These are phyloP conservation scores for Cladosporium cucumerinum DNA, from an alignment of 2,329 filamentous ascomycete genomes.

Conservation along the genomic window DNA sequence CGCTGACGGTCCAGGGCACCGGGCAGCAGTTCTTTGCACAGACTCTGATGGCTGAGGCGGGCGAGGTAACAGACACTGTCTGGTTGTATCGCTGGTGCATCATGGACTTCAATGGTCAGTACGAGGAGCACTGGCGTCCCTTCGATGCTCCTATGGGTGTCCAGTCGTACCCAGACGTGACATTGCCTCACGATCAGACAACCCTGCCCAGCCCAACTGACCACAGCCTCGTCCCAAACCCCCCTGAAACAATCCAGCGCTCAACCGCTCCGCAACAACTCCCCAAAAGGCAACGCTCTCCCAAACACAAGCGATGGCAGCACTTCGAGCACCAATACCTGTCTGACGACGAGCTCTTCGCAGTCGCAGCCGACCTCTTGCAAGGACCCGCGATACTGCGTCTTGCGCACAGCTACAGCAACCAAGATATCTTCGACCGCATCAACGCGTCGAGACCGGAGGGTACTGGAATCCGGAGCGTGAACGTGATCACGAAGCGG, in stretches of 20 bases:
- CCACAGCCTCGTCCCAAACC: not conserved
- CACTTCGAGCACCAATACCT: not conserved
- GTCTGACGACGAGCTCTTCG: slow-evolving; percentile 15
- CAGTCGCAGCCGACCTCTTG: not conserved
- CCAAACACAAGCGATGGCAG: not conserved
- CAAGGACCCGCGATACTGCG: slow-evolving; percentile 15
- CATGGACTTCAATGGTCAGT: not conserved
- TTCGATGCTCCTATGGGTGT: slow-evolving; percentile 1
- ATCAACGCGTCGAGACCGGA: slow-evolving; percentile 15
- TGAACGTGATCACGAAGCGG: slow-evolving; percentile 18
- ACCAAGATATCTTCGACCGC: slow-evolving; percentile 16
- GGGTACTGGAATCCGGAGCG: not conserved
- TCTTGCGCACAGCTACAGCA: slow-evolving; percentile 18
- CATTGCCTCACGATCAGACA: not conserved
- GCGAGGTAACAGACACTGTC: slow-evolving; percentile 15
- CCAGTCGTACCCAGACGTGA: not conserved
- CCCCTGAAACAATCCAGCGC: not conserved
- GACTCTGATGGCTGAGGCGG: not conserved
- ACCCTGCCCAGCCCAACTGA: not conserved
- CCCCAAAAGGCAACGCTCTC: not conserved
- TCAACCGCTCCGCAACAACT: not conserved
- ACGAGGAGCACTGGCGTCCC: slow-evolving; percentile 17
- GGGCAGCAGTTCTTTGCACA: slow-evolving; percentile 11
- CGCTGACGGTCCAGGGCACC: not conserved
- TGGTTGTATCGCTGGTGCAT: slow-evolving; percentile 18